Conservation (phyloP, 768 basidiomycete genomes). For the Cantharellus cinnabarinus region DNA sequence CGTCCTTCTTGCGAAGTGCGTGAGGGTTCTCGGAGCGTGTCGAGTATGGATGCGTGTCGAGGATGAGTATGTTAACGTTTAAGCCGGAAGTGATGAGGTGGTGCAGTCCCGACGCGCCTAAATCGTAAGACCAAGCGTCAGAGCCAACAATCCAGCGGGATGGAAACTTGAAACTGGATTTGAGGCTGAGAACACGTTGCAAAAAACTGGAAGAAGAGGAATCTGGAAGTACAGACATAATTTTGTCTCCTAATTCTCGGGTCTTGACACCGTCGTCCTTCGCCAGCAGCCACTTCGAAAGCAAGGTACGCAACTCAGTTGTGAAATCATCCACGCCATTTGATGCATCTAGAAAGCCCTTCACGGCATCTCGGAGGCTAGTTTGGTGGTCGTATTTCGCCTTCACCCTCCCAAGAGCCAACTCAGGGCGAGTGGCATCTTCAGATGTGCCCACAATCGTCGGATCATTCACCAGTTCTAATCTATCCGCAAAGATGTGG, state of each 20-base stretch:
- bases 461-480: constrained; percentile 76
- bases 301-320: constrained; percentile 41
- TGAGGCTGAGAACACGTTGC: constrained; percentile 35
- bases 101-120: constrained; percentile 87
- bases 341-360: constrained; percentile 35
- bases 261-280: constrained; percentile 54
- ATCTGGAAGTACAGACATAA: constrained; percentile 27
- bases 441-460: constrained; percentile 45
- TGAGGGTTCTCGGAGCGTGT: constrained; percentile 47
- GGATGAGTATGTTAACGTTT: constrained; percentile 85
- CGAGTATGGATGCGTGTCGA: constrained; percentile 84
- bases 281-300: constrained; percentile 60
- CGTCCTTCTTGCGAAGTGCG: constrained; percentile 78
- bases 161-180: constrained; percentile 38
- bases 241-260: constrained; percentile 33
- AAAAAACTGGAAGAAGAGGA: constrained; percentile 24
- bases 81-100: constrained; percentile 81
- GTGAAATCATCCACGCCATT: constrained; percentile 16
- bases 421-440: constrained; percentile 79
- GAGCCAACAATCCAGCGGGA: constrained; percentile 97
- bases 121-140: constrained; percentile 94
- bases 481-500: constrained; percentile 55
- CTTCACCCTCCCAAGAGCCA: constrained; percentile 77
- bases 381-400: constrained; percentile 60
- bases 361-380: constrained; percentile 41